Evolutionary conservation across 2,329 filamentous ascomycete genomes (phyloP), one percentile per base, ranked within the genome.

Genomic region (Lachnellula arida): DNA sequence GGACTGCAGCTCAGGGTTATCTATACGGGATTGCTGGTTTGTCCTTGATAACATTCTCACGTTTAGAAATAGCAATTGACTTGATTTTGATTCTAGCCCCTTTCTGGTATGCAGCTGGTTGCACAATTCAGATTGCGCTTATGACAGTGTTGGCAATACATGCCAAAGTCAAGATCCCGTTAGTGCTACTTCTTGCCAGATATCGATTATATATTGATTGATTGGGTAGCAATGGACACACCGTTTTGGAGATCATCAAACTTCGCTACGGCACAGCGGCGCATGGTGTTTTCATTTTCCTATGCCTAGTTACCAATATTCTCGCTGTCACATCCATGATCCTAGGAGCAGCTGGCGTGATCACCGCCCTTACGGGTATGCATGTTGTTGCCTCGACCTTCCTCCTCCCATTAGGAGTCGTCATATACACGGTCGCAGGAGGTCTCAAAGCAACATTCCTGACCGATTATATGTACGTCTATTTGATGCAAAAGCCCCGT

Each of bases 291-390:
- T 96, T 89, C 70, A 88, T 91, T 63, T 77, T 86, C 2, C 94
- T 95, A 60, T 89, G 87, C 39, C 74, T 93, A 12, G 85, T 88
- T 70, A 94, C 89, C 39, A 91, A 93, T 66, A 87, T 94, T 37
- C 78, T 95, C 6, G 91, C 95, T 34, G 92, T 89, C 1, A 84
- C 90, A 47, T 94, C 94, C 89, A 75, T 96, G 44, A 80, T 96
- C 56, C 90, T 90, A n/a, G 91, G 91, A 56, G 91, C 90, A 39
- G 83, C 84, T 8, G 87, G 88, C 2, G 90, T 91, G 0, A 80
- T 88, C 63, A 81, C 74, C 37, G 79, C 84, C 14, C 73, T 91
- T 53, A 90, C 86, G 0, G 88, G 88, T 23, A 84, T 91, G 68
- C 80, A 82, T 42, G 89, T 87, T 12, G 86, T 86, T 11, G 91